A percentile compares a stretch with the other conserved stretches of the same genome.
These are phyloP conservation scores for Paecilomyces niveus DNA, from an alignment of 2,329 filamentous ascomycete species.

Conservation along the genomic window DNA sequence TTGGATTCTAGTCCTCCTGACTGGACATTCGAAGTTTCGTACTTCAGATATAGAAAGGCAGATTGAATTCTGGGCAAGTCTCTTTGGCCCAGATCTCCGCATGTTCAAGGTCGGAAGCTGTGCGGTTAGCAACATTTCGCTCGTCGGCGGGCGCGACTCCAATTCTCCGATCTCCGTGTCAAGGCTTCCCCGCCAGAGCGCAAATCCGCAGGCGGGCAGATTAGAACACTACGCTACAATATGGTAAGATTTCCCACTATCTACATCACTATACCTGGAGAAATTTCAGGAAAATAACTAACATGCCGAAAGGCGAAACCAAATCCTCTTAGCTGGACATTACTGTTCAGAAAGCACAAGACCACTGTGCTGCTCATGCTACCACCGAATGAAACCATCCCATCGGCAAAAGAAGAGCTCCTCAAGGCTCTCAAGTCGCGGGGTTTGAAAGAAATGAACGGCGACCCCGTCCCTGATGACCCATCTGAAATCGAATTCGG, in stretches of 20 bases:
- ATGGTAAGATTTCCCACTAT: constrained; percentile 8
- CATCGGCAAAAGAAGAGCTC: constrained; percentile 51
- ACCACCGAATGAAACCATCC: constrained; percentile 51
- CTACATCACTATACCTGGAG: not conserved
- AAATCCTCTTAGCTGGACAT: constrained; percentile 50
- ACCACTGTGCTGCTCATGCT: constrained; percentile 65
- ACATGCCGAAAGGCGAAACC: constrained; percentile 11
- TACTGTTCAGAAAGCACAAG: constrained; percentile 66
- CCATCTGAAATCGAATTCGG: constrained; percentile 41
- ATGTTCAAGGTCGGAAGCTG: not conserved
- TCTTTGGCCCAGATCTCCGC: not conserved
- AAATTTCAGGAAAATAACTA: not conserved
- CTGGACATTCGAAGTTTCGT: not conserved
- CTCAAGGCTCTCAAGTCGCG: constrained; percentile 47
- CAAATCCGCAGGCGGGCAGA: not conserved
- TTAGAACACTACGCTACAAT: not conserved
- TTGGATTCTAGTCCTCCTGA: not conserved
- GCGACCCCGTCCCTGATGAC: constrained; percentile 29
- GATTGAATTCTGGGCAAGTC: not conserved
- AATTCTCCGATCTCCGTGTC: constrained; percentile 2
- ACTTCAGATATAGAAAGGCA: not conserved
- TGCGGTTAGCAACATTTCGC: not conserved
- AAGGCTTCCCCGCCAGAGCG: not conserved
- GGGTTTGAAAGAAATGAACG: constrained; percentile 33
- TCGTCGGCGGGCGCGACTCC: not conserved